Evolutionary conservation across 1,139 yeast species (phyloP), one percentile per base, ranked within the genome.

Genomic region (Blastobotrys arbuscula): DNA sequence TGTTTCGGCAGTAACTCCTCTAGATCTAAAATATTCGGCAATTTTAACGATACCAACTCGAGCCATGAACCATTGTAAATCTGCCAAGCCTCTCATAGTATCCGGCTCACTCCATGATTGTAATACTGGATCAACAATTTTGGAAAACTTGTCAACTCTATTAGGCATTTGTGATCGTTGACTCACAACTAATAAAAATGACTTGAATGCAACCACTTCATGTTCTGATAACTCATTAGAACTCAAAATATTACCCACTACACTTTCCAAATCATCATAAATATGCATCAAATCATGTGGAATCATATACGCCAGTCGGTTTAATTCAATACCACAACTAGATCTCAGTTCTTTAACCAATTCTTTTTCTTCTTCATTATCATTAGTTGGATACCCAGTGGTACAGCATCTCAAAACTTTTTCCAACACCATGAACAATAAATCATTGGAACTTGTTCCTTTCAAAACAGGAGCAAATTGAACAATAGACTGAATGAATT

Each of bases 51-150:
- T 87, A 2, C 98, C 98, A 50, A 94, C 77, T 59, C 97, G 77
- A 66, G 90, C 97, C 97, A 92, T 90, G 59, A 94, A 94, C 97
- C 97, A 90, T 55, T 88, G 96, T 46, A 94, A 73, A 61, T 92
- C 95, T 65, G 82, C 74, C 36, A 92, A 70, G 0, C 97, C 97
- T 60, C 87, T 87, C 57, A 88, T 89, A 0, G 97, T 90, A 16
- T 81, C 83, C 15, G 92, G 92, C 45, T 90, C 88, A 1, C 92
- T 82, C 99, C 99, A 94, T 0, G 96, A 94, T 33, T 78, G 71
- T 44, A 94, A 71, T 58, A 92, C 97, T 0, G 96, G 96, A 63
- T 90, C 97, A 2, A 92, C 98, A 51, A 94, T 85, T 46, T 79
- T 78, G 15, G 89, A 77, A 66, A 94, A 94, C 53, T 89, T 72